Conservation (phyloP, 148 eudicot genomes). For the Chenopodium formosanum region DNA sequence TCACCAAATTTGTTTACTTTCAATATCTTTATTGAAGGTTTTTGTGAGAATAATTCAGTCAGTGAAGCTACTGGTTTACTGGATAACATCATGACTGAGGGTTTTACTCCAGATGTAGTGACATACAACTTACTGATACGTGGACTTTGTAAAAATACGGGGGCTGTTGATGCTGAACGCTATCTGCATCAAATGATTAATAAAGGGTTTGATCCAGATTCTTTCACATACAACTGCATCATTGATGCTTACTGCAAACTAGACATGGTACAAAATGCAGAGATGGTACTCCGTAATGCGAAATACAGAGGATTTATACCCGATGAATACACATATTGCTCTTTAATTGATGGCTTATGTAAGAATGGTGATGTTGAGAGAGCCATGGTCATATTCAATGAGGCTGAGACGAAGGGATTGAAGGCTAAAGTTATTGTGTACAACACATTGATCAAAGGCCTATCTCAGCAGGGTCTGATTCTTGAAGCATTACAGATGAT, state of each 20-base stretch:
- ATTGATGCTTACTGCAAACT: constrained; percentile 81
- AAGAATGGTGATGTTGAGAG: constrained; percentile 72
- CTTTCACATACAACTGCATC: constrained; percentile 73
- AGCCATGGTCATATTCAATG: constrained; percentile 55
- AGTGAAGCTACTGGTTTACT: constrained; percentile 63
- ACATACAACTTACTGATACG: constrained; percentile 81
- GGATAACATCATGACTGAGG: constrained; percentile 40
- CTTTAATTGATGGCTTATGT: constrained; percentile 72
- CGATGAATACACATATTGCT: constrained; percentile 77
- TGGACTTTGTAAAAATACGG: constrained; percentile 70
- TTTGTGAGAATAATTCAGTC: constrained; percentile 57
- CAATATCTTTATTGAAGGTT: constrained; percentile 81
- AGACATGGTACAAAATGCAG: constrained; percentile 67
- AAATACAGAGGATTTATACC: constrained; percentile 69
- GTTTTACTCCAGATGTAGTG: constrained; percentile 73
- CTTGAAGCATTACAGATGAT: constrained; percentile 69
- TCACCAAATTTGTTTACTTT: constrained; percentile 81
- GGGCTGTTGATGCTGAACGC: constrained; percentile 66
- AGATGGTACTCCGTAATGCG: constrained; percentile 65
- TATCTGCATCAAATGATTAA: constrained; percentile 79
- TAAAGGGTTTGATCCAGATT: constrained; percentile 78
- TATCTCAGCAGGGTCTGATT: constrained; percentile 64
- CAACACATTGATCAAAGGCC: constrained; percentile 83
- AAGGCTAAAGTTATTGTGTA: constrained; percentile 56
- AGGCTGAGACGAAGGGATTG: constrained; percentile 58